These are phyloP conservation scores for Barnettozyma californica DNA, from an alignment of 805 yeast genomes.

Conservation along the genomic window DNA sequence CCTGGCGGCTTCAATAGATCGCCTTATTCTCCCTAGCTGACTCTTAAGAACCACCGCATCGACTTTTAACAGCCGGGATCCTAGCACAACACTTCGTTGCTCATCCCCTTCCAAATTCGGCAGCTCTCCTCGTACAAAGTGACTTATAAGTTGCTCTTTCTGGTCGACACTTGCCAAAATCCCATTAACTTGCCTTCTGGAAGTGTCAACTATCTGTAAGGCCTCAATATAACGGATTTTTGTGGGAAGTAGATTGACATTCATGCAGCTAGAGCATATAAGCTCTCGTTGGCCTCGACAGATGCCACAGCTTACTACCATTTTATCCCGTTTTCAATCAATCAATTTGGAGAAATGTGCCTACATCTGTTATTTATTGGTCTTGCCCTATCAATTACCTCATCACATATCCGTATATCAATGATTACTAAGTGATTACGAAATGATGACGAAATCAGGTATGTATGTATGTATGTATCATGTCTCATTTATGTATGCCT, in stretches of 20 bases:
- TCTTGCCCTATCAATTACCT: too few species aligned
- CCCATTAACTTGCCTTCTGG: not conserved
- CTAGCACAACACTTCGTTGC: constrained; percentile 18
- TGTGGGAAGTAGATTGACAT: not conserved
- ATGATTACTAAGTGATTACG: not conserved
- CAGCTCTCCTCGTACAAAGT: constrained; percentile 8
- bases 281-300: not conserved
- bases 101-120: constrained; percentile 2
- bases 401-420: too few species aligned
- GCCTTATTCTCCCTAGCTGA: constrained; percentile 10
- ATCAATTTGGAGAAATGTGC: too few species aligned
- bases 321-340: not conserved
- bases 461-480: not conserved
- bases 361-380: too few species aligned
- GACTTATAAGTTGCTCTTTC: constrained; percentile 9
- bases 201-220: not conserved
- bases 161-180: constrained; percentile 14
- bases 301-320: not conserved
- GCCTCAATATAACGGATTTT: not conserved
- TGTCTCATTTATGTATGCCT: not conserved
- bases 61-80: constrained; percentile 21
- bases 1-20: constrained; percentile 9
- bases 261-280: not conserved
- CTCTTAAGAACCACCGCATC: constrained; percentile 17
- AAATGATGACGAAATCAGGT: not conserved